Conservation (phyloP, 257 asterid genomes). For the Jaltomata sinuosa region DNA sequence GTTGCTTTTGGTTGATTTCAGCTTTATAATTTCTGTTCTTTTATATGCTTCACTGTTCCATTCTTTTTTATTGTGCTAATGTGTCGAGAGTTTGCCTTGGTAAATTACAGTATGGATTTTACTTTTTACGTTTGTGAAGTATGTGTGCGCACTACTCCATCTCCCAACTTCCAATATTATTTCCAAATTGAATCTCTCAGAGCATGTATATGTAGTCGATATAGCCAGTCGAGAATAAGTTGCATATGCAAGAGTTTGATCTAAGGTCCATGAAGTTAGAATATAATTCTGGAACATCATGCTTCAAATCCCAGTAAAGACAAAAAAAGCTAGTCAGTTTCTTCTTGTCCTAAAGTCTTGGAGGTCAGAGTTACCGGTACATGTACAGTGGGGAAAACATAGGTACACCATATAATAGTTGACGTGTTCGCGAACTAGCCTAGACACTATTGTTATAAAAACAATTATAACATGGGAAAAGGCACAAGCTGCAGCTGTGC, state of each 20-base stretch:
- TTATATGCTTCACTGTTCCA: not conserved
- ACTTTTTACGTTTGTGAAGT: not conserved
- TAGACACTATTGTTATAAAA: not conserved
- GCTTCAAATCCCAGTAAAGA: not conserved
- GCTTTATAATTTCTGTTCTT: not conserved
- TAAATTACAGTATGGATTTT: not conserved
- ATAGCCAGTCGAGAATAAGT: not conserved
- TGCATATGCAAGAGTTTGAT: not conserved
- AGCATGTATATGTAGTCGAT: not conserved
- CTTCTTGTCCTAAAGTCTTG: not conserved
- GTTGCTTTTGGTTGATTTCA: not conserved
- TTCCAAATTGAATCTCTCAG: not conserved
- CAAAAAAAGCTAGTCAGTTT: not conserved
- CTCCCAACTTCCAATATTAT: not conserved
- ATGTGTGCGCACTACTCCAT: not conserved
- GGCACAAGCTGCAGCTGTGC: not conserved
- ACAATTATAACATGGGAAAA: not conserved
- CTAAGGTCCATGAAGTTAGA: not conserved
- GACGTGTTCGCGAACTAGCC: not conserved
- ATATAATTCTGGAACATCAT: not conserved
- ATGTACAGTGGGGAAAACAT: not conserved
- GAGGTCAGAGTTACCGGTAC: not conserved
- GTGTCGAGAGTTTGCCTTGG: not conserved
- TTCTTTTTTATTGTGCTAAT: not conserved
- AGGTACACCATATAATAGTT: not conserved